A percentile compares a stretch with the other conserved stretches of the same genome.
phyloP scores from a whole-genome alignment of 345 rosid species.

The Citrus inodora region DNA sequence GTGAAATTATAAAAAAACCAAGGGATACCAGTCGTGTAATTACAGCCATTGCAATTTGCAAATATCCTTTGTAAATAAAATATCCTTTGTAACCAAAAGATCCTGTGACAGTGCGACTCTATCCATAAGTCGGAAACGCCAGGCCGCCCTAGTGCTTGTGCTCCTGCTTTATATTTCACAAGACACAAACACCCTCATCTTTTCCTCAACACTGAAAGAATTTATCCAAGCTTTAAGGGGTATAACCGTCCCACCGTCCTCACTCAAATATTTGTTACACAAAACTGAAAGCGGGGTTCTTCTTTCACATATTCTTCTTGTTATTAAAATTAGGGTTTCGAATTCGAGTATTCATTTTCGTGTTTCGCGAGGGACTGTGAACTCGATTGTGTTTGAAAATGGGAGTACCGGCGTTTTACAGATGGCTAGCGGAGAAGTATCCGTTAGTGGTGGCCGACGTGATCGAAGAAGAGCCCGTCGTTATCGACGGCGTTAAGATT shows the following conservation, averaged over 20 bases:
- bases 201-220: background rate
- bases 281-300: background rate
- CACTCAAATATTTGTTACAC: background rate
- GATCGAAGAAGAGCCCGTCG: conserved; percentile 80
- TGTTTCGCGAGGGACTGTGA: conserved; percentile 1
- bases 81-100: background rate
- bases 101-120: background rate
- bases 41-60: too few relatives aligned
- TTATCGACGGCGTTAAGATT: conserved; percentile 52
- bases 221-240: background rate
- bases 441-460: conserved; percentile 71
- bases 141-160: background rate
- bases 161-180: background rate
- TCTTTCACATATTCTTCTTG: background rate
- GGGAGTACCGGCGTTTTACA: conserved; percentile 97
- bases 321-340: conserved; percentile 17
- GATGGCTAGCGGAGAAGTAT: conserved; percentile 90
- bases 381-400: conserved; percentile 24
- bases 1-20: background rate
- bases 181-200: conserved; percentile 4
- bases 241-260: background rate
- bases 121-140: background rate
- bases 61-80: too few relatives aligned
- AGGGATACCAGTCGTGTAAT: too few relatives aligned
- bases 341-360: background rate